Evolutionary conservation across 1,139 yeast species (phyloP), one percentile per base, ranked within the genome.

Genomic region (Lodderomyces margitis): DNA sequence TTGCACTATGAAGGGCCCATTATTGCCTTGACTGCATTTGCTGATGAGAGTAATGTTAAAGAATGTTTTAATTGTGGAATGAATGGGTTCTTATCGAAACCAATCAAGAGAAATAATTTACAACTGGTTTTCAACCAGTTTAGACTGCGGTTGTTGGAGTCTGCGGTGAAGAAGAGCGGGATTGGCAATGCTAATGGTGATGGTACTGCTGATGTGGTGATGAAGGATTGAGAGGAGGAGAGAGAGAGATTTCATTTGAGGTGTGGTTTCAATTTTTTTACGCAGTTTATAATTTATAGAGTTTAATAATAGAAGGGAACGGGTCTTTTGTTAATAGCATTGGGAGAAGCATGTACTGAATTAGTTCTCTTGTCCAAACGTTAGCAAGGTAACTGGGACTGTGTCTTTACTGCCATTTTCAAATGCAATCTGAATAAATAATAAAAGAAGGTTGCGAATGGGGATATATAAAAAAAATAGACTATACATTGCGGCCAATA

Each of bases 21-120:
- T 45, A 89, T 92, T 39, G 98, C 98, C 0, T 69, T 92, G 46
- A 91, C 98, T 0, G 98, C 97, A 2, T 88, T 84, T 68, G 95
- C 96, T 0, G 97, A 89, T 62, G 88, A 85, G 51, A 82, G 87
- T 41, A 89, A 87, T 52, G 86, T 81, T 40, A 78, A 78, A 48
- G 89, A 78, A 48, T 91, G 97, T 61, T 58, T 83, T 46, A 83
- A 76, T 30, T 80, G 84, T 23, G 97, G 96, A 2, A 88, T 91
- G 95, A 75, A 83, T 51, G 95, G 91, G 6, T 87, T 91, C 57
- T 72, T 92, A 46, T 76, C 95, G 3, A 91, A 91, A 56, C 98
- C 98, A 0, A 83, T 91, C 24, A 75, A 86, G 59, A 73, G 96
- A 56, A 70, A 77, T 11, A 78, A 83, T 48, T 67, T 89, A 49